These are phyloP conservation scores for Eimeria sp. DNA, from an alignment of 169 alveolate species.

Conservation along the genomic window DNA sequence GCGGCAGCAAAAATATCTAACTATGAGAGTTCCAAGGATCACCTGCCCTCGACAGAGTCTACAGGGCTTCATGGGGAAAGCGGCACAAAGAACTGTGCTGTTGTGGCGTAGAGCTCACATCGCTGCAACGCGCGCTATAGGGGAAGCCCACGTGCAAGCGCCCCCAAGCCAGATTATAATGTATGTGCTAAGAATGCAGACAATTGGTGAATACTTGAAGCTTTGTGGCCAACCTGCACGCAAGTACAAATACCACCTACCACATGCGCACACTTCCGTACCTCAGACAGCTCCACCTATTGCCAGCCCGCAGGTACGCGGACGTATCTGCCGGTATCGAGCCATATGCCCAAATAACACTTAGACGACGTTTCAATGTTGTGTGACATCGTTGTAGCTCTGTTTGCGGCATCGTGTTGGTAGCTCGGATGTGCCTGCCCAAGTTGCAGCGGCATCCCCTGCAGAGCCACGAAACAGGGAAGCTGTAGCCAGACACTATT, in stretches of 20 bases:
- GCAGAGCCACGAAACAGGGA: neutral
- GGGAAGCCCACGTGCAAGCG: neutral
- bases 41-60: neutral
- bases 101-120: too few relatives aligned
- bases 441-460: neutral
- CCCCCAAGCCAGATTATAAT: neutral
- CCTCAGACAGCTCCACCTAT: neutral
- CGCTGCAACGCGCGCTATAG: neutral
- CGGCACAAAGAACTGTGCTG: too few relatives aligned
- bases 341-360: neutral
- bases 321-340: neutral
- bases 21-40: neutral
- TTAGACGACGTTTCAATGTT: neutral
- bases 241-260: neutral
- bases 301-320: neutral
- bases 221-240: neutral
- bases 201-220: neutral
- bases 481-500: neutral
- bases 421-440: neutral
- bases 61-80: neutral
- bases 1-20: neutral
- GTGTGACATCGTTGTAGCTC: neutral
- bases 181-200: neutral
- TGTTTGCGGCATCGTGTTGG: neutral
- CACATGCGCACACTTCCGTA: too few relatives aligned